Evolutionary conservation across 2,329 filamentous ascomycete species (phyloP).

Genomic region (Coniella vitis): DNA sequence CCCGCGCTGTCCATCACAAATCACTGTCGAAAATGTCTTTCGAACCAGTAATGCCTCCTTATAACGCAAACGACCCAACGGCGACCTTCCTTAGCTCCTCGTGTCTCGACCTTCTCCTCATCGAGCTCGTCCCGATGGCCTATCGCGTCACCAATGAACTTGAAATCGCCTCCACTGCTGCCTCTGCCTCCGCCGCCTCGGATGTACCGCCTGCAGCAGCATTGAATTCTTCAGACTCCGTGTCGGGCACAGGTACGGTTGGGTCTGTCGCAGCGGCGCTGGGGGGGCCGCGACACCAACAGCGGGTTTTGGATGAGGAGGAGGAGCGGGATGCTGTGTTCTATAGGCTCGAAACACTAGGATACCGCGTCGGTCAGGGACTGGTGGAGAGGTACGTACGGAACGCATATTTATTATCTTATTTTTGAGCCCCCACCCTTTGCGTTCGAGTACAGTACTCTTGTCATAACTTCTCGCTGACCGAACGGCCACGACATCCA

Average conservation of each 20-base stretch:
- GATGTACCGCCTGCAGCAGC: background rate
- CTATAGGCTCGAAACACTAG: constrained; percentile 73
- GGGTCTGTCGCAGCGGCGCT: constrained; percentile 18
- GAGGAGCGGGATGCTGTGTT: constrained; percentile 81
- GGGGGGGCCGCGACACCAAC: constrained; percentile 4
- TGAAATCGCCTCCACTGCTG: constrained; percentile 36
- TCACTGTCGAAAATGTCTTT: constrained; percentile 57
- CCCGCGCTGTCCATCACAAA: constrained; percentile 7
- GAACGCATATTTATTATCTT: too few relatives aligned
- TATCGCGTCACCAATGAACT: constrained; percentile 77
- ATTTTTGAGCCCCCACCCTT: too few relatives aligned
- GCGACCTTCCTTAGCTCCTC: constrained; percentile 75
- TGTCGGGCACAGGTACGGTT: constrained; percentile 13
- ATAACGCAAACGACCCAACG: constrained; percentile 65
- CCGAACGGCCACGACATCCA: constrained; percentile 5
- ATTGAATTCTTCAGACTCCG: constrained; percentile 14
- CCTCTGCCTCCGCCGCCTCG: constrained; percentile 23
- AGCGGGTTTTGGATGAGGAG: constrained; percentile 58
- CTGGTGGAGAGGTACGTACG: constrained; percentile 74
- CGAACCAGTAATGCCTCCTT: constrained; percentile 61
- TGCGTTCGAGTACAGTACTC: too few relatives aligned
- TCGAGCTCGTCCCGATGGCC: constrained; percentile 92
- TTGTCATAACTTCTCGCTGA: too few relatives aligned
- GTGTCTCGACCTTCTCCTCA: constrained; percentile 88
- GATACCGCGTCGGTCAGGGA: constrained; percentile 88